Evolutionary conservation across 2,329 filamentous ascomycete genomes (phyloP).

Genomic region (Alternaria arbusti): DNA sequence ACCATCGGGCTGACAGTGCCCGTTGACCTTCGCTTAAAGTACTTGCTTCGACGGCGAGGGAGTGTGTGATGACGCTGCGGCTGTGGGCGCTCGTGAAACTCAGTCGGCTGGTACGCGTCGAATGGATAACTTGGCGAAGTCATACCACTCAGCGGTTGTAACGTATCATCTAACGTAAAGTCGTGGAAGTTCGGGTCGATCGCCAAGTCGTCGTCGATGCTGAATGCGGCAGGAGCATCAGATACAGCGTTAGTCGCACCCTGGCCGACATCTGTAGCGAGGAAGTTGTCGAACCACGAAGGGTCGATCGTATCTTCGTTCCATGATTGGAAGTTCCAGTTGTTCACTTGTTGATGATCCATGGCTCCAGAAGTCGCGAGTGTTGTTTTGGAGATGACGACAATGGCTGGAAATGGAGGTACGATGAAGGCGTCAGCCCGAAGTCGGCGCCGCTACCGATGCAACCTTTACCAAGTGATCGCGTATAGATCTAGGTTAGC

Average conservation of each 20-base stretch:
- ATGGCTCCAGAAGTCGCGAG: background rate
- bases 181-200: background rate
- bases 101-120: background rate
- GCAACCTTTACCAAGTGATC: background rate
- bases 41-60: conserved; percentile 26
- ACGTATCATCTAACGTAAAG: background rate
- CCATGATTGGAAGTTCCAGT: conserved; percentile 6
- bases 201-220: background rate
- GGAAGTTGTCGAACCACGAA: conserved; percentile 2
- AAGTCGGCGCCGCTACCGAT: background rate
- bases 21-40: conserved; percentile 14
- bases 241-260: background rate
- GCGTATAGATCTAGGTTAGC: background rate
- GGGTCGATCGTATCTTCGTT: conserved; percentile 5
- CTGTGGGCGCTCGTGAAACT: background rate
- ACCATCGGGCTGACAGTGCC: conserved; percentile 14
- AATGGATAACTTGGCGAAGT: background rate
- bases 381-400: background rate
- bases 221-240: background rate
- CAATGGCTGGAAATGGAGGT: background rate
- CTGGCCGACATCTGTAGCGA: background rate
- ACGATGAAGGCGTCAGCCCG: background rate
- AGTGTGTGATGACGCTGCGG: conserved; percentile 16
- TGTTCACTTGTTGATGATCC: conserved; percentile 2
- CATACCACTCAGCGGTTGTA: background rate